Percentiles rank a stretch among this genome's conserved stretches.
These are phyloP conservation scores for Paraphoma chrysanthemicola DNA, from an alignment of 2,329 filamentous ascomycete species.

Conservation along the genomic window DNA sequence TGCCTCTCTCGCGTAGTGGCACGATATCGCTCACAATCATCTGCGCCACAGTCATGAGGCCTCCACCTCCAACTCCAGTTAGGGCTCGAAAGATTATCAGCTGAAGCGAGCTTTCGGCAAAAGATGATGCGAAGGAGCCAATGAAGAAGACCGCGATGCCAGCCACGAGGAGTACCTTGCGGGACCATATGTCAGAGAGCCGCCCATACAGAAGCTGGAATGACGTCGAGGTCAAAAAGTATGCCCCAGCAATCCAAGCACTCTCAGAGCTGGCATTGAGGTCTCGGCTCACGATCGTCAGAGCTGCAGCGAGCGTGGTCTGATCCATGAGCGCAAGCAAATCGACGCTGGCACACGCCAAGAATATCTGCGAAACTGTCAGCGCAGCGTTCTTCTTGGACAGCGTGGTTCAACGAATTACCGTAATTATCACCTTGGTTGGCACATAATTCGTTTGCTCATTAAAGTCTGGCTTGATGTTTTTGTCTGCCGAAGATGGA, in stretches of 20 bases:
- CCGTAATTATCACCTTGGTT: constrained; percentile 25
- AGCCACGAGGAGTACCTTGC: constrained; percentile 55
- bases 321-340: constrained; percentile 29
- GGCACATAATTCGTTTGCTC: constrained; percentile 26
- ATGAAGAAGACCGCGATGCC: constrained; percentile 55
- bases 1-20: constrained; percentile 47
- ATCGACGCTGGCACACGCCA: constrained; percentile 31
- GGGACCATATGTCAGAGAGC: constrained; percentile 66
- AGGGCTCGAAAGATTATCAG: constrained; percentile 66
- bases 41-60: constrained; percentile 56
- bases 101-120: constrained; percentile 58
- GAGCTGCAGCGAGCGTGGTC: constrained; percentile 28
- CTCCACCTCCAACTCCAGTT: constrained; percentile 69
- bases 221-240: constrained; percentile 65
- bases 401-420: background rate
- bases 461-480: too few species aligned
- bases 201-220: constrained; percentile 72
- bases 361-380: constrained; percentile 20
- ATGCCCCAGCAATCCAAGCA: constrained; percentile 62
- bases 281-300: constrained; percentile 33
- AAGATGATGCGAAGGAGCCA: constrained; percentile 64
- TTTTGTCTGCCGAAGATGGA: too few species aligned
- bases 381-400: background rate
- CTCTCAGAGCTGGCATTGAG: constrained; percentile 56
- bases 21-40: constrained; percentile 49